A percentile compares a stretch with the other conserved stretches of the same genome.
Evolutionary conservation across 768 basidiomycete genomes (phyloP).

Genomic region (Nevesoporus exiguus): DNA sequence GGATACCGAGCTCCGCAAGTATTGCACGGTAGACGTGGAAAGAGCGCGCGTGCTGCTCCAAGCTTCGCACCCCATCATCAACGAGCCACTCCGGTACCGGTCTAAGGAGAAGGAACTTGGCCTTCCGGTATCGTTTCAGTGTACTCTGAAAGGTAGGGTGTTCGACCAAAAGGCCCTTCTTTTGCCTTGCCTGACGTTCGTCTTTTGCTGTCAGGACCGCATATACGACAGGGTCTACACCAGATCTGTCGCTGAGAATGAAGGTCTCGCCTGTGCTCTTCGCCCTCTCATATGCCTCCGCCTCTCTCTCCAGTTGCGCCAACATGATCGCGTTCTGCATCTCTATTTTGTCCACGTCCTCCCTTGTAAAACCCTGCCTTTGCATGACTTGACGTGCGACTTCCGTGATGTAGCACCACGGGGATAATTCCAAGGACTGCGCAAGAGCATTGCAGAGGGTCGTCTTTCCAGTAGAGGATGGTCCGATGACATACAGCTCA

Average conservation of each 20-base stretch:
- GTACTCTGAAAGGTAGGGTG: slow-evolving; percentile 40
- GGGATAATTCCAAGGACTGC: slow-evolving; percentile 36
- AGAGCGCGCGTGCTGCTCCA: slow-evolving; percentile 46
- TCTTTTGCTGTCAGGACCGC: slow-evolving; percentile 45
- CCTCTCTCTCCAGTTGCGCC: slow-evolving; percentile 50
- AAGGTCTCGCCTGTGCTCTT: slow-evolving; percentile 23
- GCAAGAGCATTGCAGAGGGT: slow-evolving; percentile 57
- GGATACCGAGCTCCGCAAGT: slow-evolving; percentile 41
- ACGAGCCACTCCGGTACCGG: slow-evolving; percentile 58
- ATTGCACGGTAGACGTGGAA: slow-evolving; percentile 37
- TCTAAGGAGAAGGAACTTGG: slow-evolving; percentile 51
- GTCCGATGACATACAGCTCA: slow-evolving; percentile 47
- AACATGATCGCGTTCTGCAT: slow-evolving; percentile 66
- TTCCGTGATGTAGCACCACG: slow-evolving; percentile 50
- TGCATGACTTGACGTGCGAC: slow-evolving; percentile 59
- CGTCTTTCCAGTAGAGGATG: slow-evolving; percentile 69
- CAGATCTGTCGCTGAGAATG: slow-evolving; percentile 61
- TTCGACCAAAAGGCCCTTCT: slow-evolving; percentile 34
- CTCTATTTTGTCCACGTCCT: slow-evolving; percentile 45
- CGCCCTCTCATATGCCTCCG: slow-evolving; percentile 12
- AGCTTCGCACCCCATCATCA: slow-evolving; percentile 59
- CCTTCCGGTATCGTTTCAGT: slow-evolving; percentile 42
- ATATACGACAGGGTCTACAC: slow-evolving; percentile 62
- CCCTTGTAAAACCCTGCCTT: slow-evolving; percentile 48
- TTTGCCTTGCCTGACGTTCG: slow-evolving; percentile 35